Evolutionary conservation across 1,139 yeast genomes (phyloP).

Genomic region (Lodderomyces metapsilosis): DNA sequence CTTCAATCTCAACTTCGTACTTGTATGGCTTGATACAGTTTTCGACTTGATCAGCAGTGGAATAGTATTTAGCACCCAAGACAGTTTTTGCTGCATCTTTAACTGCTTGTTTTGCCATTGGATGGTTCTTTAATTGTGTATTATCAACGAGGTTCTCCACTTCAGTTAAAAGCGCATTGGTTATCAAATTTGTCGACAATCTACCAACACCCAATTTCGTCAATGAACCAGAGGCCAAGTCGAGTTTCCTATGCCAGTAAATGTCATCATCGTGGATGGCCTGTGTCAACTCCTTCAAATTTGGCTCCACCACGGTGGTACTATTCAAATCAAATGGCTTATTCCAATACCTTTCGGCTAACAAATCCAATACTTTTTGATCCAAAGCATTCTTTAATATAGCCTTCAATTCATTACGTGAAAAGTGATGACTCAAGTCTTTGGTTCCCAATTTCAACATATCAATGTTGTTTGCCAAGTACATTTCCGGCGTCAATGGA

Average conservation of each 20-base stretch:
- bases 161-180: conserved; percentile 76
- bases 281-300: conserved; percentile 51
- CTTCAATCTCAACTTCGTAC: conserved; percentile 94
- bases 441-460: conserved; percentile 82
- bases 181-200: conserved; percentile 76
- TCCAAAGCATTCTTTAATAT: conserved; percentile 82
- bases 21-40: conserved; percentile 97
- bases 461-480: conserved; percentile 89
- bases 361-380: conserved; percentile 78
- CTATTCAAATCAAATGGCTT: conserved; percentile 42
- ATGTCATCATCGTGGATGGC: conserved; percentile 61
- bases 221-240: conserved; percentile 74
- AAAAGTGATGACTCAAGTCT: conserved; percentile 79
- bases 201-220: conserved; percentile 95
- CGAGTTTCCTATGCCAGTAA: conserved; percentile 88
- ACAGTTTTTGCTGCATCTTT: conserved; percentile 84
- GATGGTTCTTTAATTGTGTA: conserved; percentile 80
- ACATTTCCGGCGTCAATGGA: conserved; percentile 88
- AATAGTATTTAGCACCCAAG: conserved; percentile 71
- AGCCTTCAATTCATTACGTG: conserved; percentile 77
- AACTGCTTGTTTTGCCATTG: conserved; percentile 77
- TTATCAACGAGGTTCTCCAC: conserved; percentile 68
- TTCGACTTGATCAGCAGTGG: conserved; percentile 98
- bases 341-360: conserved; percentile 94
- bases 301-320: conserved; percentile 38